phyloP scores from a whole-genome alignment of 257 asterid species.

The Fraxinus excelsior region DNA sequence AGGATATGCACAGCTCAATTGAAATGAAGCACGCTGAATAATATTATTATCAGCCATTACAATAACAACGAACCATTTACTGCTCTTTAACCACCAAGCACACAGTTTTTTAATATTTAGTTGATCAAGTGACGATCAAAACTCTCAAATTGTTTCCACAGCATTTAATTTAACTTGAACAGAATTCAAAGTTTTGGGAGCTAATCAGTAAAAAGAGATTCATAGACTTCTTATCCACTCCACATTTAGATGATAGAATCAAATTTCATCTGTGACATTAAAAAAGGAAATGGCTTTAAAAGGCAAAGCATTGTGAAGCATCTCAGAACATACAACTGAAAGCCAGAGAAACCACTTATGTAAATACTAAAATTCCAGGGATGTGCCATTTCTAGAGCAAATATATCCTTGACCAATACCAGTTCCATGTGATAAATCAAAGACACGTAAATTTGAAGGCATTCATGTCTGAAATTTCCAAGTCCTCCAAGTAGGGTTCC shows the following conservation, averaged over 20 bases:
- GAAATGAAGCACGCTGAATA: slow-evolving; percentile 1
- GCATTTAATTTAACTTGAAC: background rate
- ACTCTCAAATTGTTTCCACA: background rate
- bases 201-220: background rate
- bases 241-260: background rate
- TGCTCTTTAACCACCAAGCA: background rate
- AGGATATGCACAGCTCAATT: background rate
- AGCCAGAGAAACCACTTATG: background rate
- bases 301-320: no score
- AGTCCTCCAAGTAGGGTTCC: slow-evolving; percentile 9
- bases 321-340: background rate
- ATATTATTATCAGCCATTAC: background rate
- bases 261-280: background rate
- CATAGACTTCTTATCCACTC: background rate
- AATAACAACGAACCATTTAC: background rate
- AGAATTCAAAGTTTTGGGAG: background rate
- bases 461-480: slow-evolving; percentile 1
- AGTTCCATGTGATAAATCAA: background rate
- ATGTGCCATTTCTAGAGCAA: background rate
- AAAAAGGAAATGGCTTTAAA: no score
- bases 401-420: background rate
- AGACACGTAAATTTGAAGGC: background rate
- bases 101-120: background rate
- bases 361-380: background rate
- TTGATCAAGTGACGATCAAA: background rate